Conservation (phyloP, 495 filamentous ascomycete genomes). For the Lentithecium fluviatile region DNA sequence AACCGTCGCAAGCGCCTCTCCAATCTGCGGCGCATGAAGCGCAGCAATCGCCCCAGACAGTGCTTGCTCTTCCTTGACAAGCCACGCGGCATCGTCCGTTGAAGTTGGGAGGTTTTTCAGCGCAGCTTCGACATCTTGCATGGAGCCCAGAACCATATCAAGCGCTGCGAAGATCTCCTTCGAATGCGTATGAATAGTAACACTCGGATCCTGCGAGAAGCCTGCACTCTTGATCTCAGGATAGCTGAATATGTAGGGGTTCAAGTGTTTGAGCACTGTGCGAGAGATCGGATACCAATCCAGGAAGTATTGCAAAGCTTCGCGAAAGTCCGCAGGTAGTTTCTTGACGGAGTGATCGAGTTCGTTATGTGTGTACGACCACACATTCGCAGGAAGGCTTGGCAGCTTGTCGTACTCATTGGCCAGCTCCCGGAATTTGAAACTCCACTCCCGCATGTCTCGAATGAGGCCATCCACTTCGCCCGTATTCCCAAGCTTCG, state of each 20-base stretch:
- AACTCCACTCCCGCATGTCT: conserved; percentile 18
- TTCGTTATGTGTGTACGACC: conserved; percentile 15
- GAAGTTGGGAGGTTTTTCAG: conserved; percentile 21
- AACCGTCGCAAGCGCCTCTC: neutral
- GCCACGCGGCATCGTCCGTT: conserved; percentile 31
- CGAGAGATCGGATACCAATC: conserved; percentile 15
- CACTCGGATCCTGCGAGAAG: neutral
- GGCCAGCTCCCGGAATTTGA: conserved; percentile 8
- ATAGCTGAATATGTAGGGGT: conserved; percentile 18
- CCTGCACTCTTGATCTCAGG: neutral
- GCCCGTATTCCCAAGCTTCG: conserved; percentile 32
- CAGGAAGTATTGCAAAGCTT: conserved; percentile 13
- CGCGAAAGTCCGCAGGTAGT: conserved; percentile 15
- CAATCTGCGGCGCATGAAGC: conserved; percentile 18
- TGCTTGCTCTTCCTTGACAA: conserved; percentile 32
- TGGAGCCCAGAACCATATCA: conserved; percentile 39
- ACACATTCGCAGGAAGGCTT: conserved; percentile 22
- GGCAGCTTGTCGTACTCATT: conserved; percentile 10
- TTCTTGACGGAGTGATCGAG: neutral
- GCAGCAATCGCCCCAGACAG: conserved; percentile 12
- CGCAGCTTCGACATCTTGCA: conserved; percentile 39
- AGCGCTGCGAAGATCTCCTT: conserved; percentile 19
- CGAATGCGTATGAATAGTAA: conserved; percentile 5
- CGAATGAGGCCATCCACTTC: conserved; percentile 26
- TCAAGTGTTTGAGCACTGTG: conserved; percentile 27